phyloP scores from a whole-genome alignment of 169 alveolate species.

The Plasmodium ovale region DNA sequence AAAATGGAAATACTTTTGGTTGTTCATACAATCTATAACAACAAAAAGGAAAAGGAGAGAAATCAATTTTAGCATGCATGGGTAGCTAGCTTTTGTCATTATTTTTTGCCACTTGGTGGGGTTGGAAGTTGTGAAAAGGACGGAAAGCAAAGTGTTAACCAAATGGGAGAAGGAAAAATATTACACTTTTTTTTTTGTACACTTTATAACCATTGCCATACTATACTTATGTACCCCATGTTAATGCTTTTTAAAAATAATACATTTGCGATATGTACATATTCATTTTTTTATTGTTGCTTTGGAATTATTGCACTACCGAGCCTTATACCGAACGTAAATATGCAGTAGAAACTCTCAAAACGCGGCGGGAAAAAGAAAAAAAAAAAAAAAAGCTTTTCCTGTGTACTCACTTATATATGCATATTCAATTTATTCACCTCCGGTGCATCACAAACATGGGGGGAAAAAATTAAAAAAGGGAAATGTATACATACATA shows the following conservation, averaged over 20 bases:
- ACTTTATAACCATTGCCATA: too few relatives aligned
- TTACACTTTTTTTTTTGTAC: too few relatives aligned
- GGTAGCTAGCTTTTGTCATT: neutral
- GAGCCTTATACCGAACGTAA: too few relatives aligned
- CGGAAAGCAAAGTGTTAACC: neutral
- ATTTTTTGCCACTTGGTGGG: neutral
- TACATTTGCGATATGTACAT: too few relatives aligned
- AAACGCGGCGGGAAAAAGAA: constrained; percentile 7
- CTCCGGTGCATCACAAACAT: neutral
- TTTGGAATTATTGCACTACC: too few relatives aligned
- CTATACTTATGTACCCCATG: too few relatives aligned
- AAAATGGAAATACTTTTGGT: neutral
- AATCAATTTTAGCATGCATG: neutral
- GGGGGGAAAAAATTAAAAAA: neutral
- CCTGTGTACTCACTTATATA: neutral
- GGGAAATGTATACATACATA: too few relatives aligned
- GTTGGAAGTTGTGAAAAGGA: neutral
- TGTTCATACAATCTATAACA: neutral
- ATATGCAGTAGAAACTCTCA: too few relatives aligned
- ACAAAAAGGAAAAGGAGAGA: neutral
- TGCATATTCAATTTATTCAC: neutral
- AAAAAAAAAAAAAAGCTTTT: constrained; percentile 8
- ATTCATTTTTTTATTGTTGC: too few relatives aligned
- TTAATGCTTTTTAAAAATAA: too few relatives aligned
- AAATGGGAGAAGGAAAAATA: neutral